Evolutionary conservation across 1,284 basidiomycete species (phyloP).

Genomic region (Ustilago sp.): DNA sequence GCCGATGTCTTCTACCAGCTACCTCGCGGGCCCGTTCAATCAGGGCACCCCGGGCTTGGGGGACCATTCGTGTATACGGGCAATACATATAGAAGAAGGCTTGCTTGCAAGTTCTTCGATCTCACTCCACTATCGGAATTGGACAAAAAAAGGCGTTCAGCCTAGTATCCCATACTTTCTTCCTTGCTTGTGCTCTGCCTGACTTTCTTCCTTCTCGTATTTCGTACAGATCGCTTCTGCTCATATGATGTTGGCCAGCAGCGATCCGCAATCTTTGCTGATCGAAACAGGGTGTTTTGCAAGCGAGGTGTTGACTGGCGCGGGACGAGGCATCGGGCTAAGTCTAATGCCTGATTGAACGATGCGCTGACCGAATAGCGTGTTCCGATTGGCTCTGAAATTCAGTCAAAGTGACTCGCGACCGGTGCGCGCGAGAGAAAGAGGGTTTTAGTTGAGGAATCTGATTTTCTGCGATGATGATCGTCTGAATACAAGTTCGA

Average conservation of each 20-base stretch:
- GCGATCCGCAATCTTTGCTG: no score
- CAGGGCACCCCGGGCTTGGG: slow-evolving; percentile 19
- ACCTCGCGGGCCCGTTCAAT: slow-evolving; percentile 19
- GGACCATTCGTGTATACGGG: slow-evolving; percentile 56
- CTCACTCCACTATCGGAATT: slow-evolving; percentile 9
- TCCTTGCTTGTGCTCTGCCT: neutral
- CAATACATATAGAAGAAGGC: slow-evolving; percentile 15
- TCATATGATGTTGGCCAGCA: no score
- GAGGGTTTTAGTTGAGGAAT: no score
- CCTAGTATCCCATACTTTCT: slow-evolving; percentile 5
- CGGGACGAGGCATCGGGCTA: neutral
- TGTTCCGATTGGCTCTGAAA: slow-evolving; percentile 27
- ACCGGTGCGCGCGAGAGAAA: slow-evolving; percentile 8
- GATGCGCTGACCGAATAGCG: slow-evolving; percentile 30
- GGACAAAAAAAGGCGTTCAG: slow-evolving; percentile 29
- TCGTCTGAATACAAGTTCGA: no score
- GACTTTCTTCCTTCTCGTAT: neutral
- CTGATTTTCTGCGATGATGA: no score
- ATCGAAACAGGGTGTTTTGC: neutral
- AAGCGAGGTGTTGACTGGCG: neutral
- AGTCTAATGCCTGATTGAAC: neutral
- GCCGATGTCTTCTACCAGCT: slow-evolving; percentile 47
- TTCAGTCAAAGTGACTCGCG: neutral
- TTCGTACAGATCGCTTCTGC: neutral
- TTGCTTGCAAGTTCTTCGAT: slow-evolving; percentile 19